Percentiles rank a stretch among this genome's conserved stretches.
phyloP scores from a whole-genome alignment of 805 yeast genomes.

The Candida coleopterorum region DNA sequence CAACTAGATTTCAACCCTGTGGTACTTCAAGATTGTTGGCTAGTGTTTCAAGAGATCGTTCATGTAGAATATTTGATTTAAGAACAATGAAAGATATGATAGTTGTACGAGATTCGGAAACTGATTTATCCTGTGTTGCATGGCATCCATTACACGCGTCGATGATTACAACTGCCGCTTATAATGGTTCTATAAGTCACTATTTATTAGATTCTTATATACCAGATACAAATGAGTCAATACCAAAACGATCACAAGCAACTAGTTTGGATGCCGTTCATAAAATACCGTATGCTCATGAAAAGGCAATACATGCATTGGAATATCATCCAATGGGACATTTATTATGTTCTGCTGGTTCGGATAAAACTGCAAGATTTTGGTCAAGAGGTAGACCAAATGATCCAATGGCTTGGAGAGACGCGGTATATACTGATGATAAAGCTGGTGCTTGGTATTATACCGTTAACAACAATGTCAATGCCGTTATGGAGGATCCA shows the following conservation, averaged over 20 bases:
- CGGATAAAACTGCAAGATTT: slow-evolving; percentile 86
- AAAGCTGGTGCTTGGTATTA: slow-evolving; percentile 46
- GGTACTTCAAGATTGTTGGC: slow-evolving; percentile 74
- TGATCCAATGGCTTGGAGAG: slow-evolving; percentile 78
- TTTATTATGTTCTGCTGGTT: slow-evolving; percentile 84
- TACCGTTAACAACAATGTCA: slow-evolving; percentile 41
- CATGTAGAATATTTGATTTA: slow-evolving; percentile 82
- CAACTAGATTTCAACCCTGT: slow-evolving; percentile 77
- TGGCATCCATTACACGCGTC: slow-evolving; percentile 93
- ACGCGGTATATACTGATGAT: slow-evolving; percentile 67
- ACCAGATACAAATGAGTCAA: slow-evolving; percentile 22
- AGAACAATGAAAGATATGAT: slow-evolving; percentile 76
- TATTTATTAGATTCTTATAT: slow-evolving; percentile 57
- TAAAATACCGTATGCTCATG: slow-evolving; percentile 87
- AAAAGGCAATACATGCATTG: slow-evolving; percentile 82
- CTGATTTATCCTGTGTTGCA: slow-evolving; percentile 77
- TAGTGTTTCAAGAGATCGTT: slow-evolving; percentile 83
- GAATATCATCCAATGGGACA: slow-evolving; percentile 96
- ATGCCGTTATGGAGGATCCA: slow-evolving; percentile 30
- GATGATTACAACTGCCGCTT: slow-evolving; percentile 77
- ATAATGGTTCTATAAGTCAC: slow-evolving; percentile 82
- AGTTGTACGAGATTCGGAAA: slow-evolving; percentile 71
- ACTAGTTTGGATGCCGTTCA: slow-evolving; percentile 43
- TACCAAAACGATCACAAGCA: slow-evolving; percentile 7
- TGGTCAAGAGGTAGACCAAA: slow-evolving; percentile 94